Evolutionary conservation across 1,284 basidiomycete genomes (phyloP), one percentile per base, ranked within the genome.

Genomic region (Anthracocystis panici-leucophaei): DNA sequence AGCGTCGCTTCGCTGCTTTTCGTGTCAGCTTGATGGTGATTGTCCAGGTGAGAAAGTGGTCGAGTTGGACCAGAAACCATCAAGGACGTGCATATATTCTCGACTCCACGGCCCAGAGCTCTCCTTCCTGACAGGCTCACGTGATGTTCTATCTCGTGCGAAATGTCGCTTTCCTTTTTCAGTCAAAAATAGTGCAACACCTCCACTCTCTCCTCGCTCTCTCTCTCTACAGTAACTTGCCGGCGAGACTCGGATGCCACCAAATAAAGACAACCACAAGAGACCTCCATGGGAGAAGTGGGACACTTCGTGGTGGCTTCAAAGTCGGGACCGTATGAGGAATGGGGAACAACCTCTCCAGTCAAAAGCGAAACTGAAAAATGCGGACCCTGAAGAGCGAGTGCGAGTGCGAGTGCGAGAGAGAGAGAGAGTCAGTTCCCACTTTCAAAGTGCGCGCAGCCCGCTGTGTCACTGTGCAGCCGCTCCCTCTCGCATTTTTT

Each of bases 381-480:
- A 8, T 33, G 31, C 31, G 35, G 35, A 38, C 35, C 35, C 35
- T 38, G 33, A 33, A 33, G 33, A 7, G 11, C n/a, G n/a, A n/a
- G n/a, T n/a, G n/a, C n/a, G n/a, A n/a, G n/a, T n/a, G n/a, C n/a
- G n/a, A n/a, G n/a, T n/a, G n/a, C n/a, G n/a, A n/a, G n/a, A n/a
- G 44, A 25, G 21, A n/a, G 42, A 44, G 20, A 45, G 44, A 18
- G 45, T 29, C n/a, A n/a, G 46, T 7, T 11, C 33, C 6, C 5
- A 6, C 12, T 38, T 38, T 16, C 27, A 31, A 29, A 25, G 27
- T 25, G 27, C 31, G 46, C 46, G 29, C 25, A 25, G 42, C 25
- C 25, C n/a, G n/a, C n/a, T 49, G 25, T 49, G 48, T 49, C 48
- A 49, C 48, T 31, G 48, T 49, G 48, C 48, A 31, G 48, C n/a